Evolutionary conservation across 805 yeast genomes (phyloP).

Genomic region (Yarrowia osloensis): DNA sequence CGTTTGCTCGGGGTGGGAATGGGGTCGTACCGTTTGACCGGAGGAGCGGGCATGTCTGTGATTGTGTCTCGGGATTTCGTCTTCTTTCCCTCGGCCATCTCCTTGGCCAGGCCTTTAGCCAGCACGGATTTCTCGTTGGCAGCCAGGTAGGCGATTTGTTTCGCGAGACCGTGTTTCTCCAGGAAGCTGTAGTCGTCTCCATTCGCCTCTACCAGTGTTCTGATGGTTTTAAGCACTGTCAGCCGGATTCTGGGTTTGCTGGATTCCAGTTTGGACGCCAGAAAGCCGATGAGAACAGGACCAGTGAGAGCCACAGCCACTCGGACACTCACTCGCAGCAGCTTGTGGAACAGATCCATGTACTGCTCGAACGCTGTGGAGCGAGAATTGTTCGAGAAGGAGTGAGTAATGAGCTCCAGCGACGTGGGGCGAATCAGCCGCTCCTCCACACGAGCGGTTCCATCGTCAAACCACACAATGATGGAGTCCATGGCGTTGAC

Average conservation of each 20-base stretch:
- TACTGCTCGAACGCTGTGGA: slow-evolving; percentile 14
- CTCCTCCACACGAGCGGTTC: slow-evolving; percentile 35
- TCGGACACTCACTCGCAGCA: not conserved
- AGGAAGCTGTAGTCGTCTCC: slow-evolving; percentile 6
- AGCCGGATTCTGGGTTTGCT: slow-evolving; percentile 11
- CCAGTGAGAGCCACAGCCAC: slow-evolving; percentile 21
- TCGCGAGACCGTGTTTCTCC: not conserved
- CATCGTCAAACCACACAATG: slow-evolving; percentile 43
- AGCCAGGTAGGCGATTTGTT: slow-evolving; percentile 1
- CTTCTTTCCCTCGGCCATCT: not conserved
- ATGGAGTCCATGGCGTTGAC: slow-evolving; percentile 57
- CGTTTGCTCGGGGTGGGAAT: slow-evolving; percentile 13
- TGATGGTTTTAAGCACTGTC: slow-evolving; percentile 3
- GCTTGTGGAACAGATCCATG: slow-evolving; percentile 7
- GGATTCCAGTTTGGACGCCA: slow-evolving; percentile 20
- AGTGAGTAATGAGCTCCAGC: slow-evolving; percentile 22
- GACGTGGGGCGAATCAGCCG: slow-evolving; percentile 27
- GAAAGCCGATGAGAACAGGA: not conserved
- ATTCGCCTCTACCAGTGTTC: slow-evolving; percentile 6
- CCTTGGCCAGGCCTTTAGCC: slow-evolving; percentile 27
- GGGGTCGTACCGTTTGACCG: slow-evolving; percentile 17
- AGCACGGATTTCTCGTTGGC: slow-evolving; percentile 15
- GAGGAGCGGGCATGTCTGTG: slow-evolving; percentile 2
- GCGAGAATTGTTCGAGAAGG: slow-evolving; percentile 7
- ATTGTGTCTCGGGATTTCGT: not conserved